A percentile compares a stretch with the other conserved stretches of the same genome.
Evolutionary conservation across 73 alveolate species (phyloP).

Genomic region (Tetrahymena thermophila): DNA sequence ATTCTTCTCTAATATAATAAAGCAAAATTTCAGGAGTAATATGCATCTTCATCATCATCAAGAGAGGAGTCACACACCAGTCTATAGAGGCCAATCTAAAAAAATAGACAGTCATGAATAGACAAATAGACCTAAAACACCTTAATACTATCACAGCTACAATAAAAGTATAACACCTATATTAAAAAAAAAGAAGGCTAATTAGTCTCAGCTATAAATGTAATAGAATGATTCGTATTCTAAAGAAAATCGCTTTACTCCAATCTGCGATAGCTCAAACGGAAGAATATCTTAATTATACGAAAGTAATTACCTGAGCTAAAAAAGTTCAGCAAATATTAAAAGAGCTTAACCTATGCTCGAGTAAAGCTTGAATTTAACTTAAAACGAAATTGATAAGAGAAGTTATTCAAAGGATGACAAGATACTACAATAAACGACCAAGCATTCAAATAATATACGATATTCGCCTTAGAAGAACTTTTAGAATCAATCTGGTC

Average conservation of each 20-base stretch:
- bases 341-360: neutral
- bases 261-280: neutral
- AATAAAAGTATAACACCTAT: neutral
- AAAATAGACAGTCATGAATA: neutral
- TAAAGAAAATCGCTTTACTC: neutral
- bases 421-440: neutral
- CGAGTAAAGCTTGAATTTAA: neutral
- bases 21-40: neutral
- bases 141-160: neutral
- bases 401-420: neutral
- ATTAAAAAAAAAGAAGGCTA: neutral
- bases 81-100: neutral
- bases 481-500: neutral
- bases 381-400: neutral
- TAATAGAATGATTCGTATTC: neutral
- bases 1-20: neutral
- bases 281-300: neutral
- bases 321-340: neutral
- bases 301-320: neutral
- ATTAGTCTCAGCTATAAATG: neutral
- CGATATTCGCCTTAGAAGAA: neutral
- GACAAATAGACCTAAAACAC: neutral
- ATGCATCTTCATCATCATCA: neutral
- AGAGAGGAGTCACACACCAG: neutral
- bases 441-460: neutral